Evolutionary conservation across 2,329 filamentous ascomycete species (phyloP).

Genomic region (Cytospora schulzeri): DNA sequence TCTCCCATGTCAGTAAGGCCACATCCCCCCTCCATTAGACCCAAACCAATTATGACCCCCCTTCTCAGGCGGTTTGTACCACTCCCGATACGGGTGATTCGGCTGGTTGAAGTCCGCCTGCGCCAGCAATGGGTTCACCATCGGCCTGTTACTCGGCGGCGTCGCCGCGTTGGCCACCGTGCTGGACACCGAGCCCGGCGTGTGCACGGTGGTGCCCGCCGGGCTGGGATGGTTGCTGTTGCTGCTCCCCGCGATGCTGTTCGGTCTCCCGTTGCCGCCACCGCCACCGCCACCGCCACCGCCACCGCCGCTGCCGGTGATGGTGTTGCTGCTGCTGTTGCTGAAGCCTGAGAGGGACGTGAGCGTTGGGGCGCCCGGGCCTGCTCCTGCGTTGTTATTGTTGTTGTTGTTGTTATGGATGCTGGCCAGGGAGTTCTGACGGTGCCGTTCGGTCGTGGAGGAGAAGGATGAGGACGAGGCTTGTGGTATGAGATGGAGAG

Average conservation of each 20-base stretch:
- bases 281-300: too few species aligned
- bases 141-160: slow-evolving; percentile 40
- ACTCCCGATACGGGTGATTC: slow-evolving; percentile 79
- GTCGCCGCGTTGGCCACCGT: slow-evolving; percentile 29
- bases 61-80: slow-evolving; percentile 72
- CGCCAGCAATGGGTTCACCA: slow-evolving; percentile 69
- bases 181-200: slow-evolving; percentile 22
- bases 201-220: slow-evolving; percentile 18
- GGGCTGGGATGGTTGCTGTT: slow-evolving; percentile 24
- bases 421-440: slow-evolving; percentile 21
- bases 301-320: background rate
- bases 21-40: slow-evolving; percentile 15
- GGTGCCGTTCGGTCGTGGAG: slow-evolving; percentile 26
- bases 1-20: slow-evolving; percentile 16
- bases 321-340: background rate
- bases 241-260: slow-evolving; percentile 13
- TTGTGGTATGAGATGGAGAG: background rate
- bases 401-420: slow-evolving; percentile 9
- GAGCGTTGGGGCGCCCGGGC: background rate
- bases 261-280: background rate
- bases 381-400: background rate
- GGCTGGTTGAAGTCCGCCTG: slow-evolving; percentile 73
- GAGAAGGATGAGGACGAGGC: slow-evolving; percentile 29
- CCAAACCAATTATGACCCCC: slow-evolving; percentile 31
- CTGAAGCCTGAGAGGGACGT: slow-evolving; percentile 8